These are phyloP conservation scores for Amylostereum areolatum DNA, from an alignment of 1,284 basidiomycete species.

Conservation along the genomic window DNA sequence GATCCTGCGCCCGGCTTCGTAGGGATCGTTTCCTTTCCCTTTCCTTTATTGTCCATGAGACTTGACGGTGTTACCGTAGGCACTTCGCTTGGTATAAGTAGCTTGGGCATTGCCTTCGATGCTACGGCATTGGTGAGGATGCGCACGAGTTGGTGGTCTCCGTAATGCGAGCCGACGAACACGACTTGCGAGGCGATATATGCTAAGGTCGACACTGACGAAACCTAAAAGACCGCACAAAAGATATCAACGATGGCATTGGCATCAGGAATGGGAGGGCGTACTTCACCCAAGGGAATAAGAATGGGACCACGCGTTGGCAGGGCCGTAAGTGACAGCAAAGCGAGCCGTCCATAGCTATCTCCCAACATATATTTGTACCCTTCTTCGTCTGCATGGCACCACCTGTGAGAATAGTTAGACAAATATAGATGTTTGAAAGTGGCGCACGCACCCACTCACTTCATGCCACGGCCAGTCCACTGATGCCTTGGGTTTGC, in stretches of 20 bases:
- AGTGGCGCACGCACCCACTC: constrained; percentile 41
- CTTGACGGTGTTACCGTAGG: constrained; percentile 30
- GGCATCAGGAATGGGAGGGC: constrained; percentile 11
- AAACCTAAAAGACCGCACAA: constrained; percentile 41
- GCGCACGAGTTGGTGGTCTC: constrained; percentile 74
- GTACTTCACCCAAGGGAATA: constrained; percentile 70
- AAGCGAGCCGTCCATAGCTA: constrained; percentile 64
- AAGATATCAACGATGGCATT: neutral
- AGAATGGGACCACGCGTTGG: constrained; percentile 46
- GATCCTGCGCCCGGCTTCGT: constrained; percentile 25
- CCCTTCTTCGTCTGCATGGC: constrained; percentile 35
- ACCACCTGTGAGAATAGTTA: constrained; percentile 35
- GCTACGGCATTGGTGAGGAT: constrained; percentile 37
- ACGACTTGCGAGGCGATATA: constrained; percentile 72
- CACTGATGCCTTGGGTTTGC: constrained; percentile 45
- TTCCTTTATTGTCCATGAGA: constrained; percentile 13
- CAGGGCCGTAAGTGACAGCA: constrained; percentile 52
- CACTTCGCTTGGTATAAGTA: constrained; percentile 45
- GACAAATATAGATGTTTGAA: no score
- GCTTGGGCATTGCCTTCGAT: constrained; percentile 32
- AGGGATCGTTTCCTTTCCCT: constrained; percentile 15
- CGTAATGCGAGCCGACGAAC: constrained; percentile 80
- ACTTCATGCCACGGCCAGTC: constrained; percentile 72
- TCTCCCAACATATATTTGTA: constrained; percentile 69
- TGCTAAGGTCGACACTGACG: constrained; percentile 71